Evolutionary conservation across 2,329 filamentous ascomycete species (phyloP), one percentile per base, ranked within the genome.

Genomic region (Clarireedia monteithiana): DNA sequence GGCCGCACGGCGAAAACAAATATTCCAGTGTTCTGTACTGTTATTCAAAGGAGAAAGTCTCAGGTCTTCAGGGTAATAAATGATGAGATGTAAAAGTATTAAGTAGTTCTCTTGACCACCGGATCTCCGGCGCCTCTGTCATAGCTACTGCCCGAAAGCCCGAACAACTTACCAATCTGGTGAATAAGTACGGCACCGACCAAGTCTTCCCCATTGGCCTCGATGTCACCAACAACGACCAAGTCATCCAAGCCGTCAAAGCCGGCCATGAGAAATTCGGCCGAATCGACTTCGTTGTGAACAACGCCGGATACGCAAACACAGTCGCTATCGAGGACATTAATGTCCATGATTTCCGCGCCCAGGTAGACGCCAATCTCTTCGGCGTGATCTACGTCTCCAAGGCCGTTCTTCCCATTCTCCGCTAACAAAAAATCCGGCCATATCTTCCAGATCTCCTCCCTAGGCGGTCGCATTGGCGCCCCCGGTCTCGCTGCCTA

Each of bases 301-400:
- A 84, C 69, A 84, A 84, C 50, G 81, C 81, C 3, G 82, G 81
- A 2, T 83, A 82, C 57, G 77, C 78, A n/a, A 68, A 80, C 1
- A 64, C 69, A 5, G 78, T 76, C 12, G 73, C 76, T 1, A 75
- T 83, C 48, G 81, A 85, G 62, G 75, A 77, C 6, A 64, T 78
- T 2, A 69, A 70, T 1, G 72, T 81, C 1, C 64, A 72, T 2
- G 73, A 80, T 30, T 75, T 79, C 44, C 71, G 75, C 2, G 73
- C 66, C 2, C 77, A 83, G 62, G 75, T 84, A 67, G 78, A 85
- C 50, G 74, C 80, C 58, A 84, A 85, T 62, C 78, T 83, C 63
- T 82, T 80, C 55, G 81, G 82, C 3, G 67, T 82, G 1, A 65
- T 83, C 4, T 72, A 78, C 46, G 75, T 82, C 1, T 82, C 79